phyloP scores from a whole-genome alignment of 2,329 filamentous ascomycete species.

The Phyllosticta citrichinensis region DNA sequence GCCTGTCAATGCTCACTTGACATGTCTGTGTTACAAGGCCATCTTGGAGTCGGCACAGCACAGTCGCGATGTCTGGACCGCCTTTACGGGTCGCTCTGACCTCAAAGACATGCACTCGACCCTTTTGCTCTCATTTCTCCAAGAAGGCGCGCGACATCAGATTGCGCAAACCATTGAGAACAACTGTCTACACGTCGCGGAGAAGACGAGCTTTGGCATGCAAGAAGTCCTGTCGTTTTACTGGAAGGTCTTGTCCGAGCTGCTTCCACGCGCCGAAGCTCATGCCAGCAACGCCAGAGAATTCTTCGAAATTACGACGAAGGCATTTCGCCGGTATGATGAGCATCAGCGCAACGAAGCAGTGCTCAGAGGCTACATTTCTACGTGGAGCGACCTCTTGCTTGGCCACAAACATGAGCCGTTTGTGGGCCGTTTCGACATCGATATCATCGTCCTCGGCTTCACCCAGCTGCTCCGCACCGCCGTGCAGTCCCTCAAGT shows the following conservation, averaged over 20 bases:
- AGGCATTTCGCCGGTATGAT: constrained; percentile 26
- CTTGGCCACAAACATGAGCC: constrained; percentile 24
- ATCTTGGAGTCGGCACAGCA: constrained; percentile 29
- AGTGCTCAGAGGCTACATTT: constrained; percentile 20
- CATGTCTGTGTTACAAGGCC: constrained; percentile 18
- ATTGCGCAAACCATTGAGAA: constrained; percentile 23
- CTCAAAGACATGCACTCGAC: constrained; percentile 19
- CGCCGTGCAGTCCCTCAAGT: constrained; percentile 29
- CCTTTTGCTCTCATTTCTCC: constrained; percentile 20
- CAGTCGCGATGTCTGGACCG: constrained; percentile 24
- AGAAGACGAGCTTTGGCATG: constrained; percentile 14
- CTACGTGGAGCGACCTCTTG: constrained; percentile 24
- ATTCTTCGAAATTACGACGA: constrained; percentile 26
- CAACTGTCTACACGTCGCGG: constrained; percentile 18
- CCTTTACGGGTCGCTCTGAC: constrained; percentile 20
- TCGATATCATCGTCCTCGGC: constrained; percentile 27
- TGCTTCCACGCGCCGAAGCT: constrained; percentile 21
- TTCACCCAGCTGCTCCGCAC: constrained; percentile 31
- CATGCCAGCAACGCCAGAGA: constrained; percentile 20
- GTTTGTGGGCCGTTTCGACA: constrained; percentile 25
- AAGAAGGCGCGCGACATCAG: constrained; percentile 17
- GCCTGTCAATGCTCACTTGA: constrained; percentile 12
- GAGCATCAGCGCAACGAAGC: constrained; percentile 23
- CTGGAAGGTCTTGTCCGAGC: constrained; percentile 23
- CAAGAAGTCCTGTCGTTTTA: constrained; percentile 24